A percentile compares a stretch with the other conserved stretches of the same genome.
These are phyloP conservation scores for Uromyces viciae-fabae DNA, from an alignment of 1,284 basidiomycete species.

Conservation along the genomic window DNA sequence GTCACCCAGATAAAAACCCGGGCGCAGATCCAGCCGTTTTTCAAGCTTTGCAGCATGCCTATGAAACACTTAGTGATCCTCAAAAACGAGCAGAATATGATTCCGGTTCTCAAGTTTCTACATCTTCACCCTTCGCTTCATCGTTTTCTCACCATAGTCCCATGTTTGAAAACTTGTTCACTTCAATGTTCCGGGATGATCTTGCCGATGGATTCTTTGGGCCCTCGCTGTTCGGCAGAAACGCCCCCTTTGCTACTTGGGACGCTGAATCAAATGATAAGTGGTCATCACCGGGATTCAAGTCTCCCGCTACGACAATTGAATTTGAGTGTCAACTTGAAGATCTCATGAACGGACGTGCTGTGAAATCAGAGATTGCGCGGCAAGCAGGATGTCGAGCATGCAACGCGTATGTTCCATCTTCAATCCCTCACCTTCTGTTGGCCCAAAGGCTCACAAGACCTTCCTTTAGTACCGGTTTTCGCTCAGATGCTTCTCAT, in stretches of 20 bases:
- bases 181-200: slow-evolving; percentile 25
- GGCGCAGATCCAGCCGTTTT: slow-evolving; percentile 5
- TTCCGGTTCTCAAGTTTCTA: neutral
- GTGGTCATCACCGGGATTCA: neutral
- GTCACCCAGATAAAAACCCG: slow-evolving; percentile 36
- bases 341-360: slow-evolving; percentile 87
- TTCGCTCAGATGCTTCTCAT: slow-evolving; percentile 7
- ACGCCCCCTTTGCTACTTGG: neutral
- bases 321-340: slow-evolving; percentile 82
- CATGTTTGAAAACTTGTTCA: slow-evolving; percentile 10
- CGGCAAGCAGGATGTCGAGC: slow-evolving; percentile 72
- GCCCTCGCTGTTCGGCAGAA: neutral
- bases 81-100: slow-evolving; percentile 22
- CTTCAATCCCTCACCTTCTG: neutral
- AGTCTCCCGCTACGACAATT: slow-evolving; percentile 65
- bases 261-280: neutral
- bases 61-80: slow-evolving; percentile 34
- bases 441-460: slow-evolving; percentile 48
- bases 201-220: slow-evolving; percentile 17
- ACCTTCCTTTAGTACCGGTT: slow-evolving; percentile 51
- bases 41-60: slow-evolving; percentile 23
- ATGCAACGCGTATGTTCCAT: slow-evolving; percentile 69
- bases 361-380: slow-evolving; percentile 82
- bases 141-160: neutral
- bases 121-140: neutral